Evolutionary conservation across 352 stramenopile species (phyloP).

Genomic region (Phytophthora capsici): DNA sequence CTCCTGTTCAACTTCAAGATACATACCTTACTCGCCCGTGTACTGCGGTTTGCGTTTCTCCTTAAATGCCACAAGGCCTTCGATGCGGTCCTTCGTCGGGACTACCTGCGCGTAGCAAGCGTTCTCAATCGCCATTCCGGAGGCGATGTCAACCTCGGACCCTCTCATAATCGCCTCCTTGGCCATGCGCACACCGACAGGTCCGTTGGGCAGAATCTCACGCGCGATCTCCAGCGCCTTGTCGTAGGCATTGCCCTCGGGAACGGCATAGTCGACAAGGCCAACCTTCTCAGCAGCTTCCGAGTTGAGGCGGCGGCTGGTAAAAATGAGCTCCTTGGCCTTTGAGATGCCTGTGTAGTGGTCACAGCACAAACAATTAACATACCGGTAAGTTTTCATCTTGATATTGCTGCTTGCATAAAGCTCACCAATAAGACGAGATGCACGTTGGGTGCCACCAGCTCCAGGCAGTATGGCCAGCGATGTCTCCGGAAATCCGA

Average conservation of each 20-base stretch:
- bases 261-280: conserved; percentile 90
- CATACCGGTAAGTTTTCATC: background rate
- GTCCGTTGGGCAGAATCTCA: conserved; percentile 92
- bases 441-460: conserved; percentile 92
- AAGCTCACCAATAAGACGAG: conserved; percentile 85
- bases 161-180: conserved; percentile 91
- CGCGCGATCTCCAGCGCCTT: conserved; percentile 85
- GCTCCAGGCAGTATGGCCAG: conserved; percentile 94
- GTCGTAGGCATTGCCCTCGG: conserved; percentile 63
- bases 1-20: background rate
- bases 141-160: conserved; percentile 81
- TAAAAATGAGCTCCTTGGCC: conserved; percentile 96
- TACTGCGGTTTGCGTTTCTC: conserved; percentile 93
- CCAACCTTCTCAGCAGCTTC: conserved; percentile 83
- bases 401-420: background rate
- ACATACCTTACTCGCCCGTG: conserved; percentile 73
- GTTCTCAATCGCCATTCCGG: conserved; percentile 92
- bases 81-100: conserved; percentile 92
- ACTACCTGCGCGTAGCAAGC: conserved; percentile 92
- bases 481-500: conserved; percentile 92
- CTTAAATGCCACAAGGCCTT: conserved; percentile 92
- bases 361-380: background rate
- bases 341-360: conserved; percentile 68
- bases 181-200: conserved; percentile 91
- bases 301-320: conserved; percentile 81